Conservation (phyloP, 73 alveolate genomes). For the Durusdinium trenchii region DNA sequence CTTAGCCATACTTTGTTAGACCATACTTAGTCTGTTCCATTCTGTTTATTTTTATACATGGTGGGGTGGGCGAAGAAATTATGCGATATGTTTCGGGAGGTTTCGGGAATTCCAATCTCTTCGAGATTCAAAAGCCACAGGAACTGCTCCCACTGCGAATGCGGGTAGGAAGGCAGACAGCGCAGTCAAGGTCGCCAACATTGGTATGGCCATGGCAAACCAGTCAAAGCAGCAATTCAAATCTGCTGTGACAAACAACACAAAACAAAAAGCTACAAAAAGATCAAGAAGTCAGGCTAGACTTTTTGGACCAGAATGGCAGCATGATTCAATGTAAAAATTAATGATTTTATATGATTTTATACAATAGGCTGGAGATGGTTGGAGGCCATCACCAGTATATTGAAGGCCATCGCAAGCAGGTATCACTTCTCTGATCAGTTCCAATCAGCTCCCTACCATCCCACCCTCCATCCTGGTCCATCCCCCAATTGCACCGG, state of each 20-base stretch:
- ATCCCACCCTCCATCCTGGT: neutral
- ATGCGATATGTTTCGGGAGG: neutral
- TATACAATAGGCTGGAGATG: neutral
- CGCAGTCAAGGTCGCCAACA: neutral
- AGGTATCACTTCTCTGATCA: neutral
- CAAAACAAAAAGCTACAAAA: neutral
- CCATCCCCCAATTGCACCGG: neutral
- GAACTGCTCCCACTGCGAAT: neutral
- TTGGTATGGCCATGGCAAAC: neutral
- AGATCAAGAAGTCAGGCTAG: too few relatives aligned
- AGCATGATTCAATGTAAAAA: neutral
- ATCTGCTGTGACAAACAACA: neutral
- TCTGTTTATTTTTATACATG: neutral
- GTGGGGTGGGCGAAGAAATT: neutral
- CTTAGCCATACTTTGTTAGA: neutral
- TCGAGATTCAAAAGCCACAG: neutral
- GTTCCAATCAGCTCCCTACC: neutral
- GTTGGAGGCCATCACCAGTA: neutral
- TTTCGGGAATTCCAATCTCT: neutral
- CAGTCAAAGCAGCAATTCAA: neutral
- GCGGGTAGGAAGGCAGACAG: neutral
- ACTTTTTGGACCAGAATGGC: neutral
- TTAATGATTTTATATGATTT: neutral
- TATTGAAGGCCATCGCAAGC: neutral
- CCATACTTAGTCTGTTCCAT: neutral